These are phyloP conservation scores for Diaporthe sp. DNA, from an alignment of 2,329 filamentous ascomycete genomes.

Conservation along the genomic window DNA sequence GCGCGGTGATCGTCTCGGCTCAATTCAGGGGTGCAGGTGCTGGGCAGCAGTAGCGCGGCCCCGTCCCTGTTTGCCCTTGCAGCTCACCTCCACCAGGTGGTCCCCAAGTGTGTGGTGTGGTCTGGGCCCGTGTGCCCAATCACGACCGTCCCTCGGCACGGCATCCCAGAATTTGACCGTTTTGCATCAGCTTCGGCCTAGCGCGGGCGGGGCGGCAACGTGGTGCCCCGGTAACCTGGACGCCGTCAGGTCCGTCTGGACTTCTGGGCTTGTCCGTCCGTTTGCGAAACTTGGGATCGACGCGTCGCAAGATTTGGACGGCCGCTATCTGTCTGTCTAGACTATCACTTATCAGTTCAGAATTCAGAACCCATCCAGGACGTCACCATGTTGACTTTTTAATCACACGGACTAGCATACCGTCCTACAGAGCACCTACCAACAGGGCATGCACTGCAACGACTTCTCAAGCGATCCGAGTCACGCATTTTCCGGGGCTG, in stretches of 20 bases:
- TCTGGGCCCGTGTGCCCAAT: not conserved
- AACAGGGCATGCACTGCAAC: not conserved
- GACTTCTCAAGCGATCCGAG: not conserved
- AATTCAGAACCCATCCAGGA: conserved; percentile 12
- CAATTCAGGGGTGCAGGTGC: conserved; percentile 29
- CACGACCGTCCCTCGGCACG: conserved; percentile 15
- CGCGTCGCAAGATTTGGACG: conserved; percentile 20
- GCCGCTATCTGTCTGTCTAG: not conserved
- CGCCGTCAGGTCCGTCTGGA: conserved; percentile 18
- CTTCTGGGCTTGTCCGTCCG: not conserved
- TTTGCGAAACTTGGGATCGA: conserved; percentile 22
- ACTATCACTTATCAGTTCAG: conserved; percentile 23
- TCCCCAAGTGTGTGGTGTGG: not conserved
- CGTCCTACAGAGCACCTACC: not conserved
- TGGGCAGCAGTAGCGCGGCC: conserved; percentile 20
- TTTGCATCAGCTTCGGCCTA: conserved; percentile 33
- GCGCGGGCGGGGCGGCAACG: conserved; percentile 35
- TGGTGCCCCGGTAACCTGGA: conserved; percentile 12
- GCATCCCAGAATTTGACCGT: conserved; percentile 12
- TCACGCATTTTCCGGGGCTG: conserved; percentile 18
- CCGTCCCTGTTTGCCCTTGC: conserved; percentile 33
- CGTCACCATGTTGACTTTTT: not conserved
- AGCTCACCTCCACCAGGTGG: conserved; percentile 27
- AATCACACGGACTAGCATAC: not conserved
- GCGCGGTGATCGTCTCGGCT: conserved; percentile 20